Conservation (phyloP, 768 basidiomycete species). For the Lactarius hatsudake region DNA sequence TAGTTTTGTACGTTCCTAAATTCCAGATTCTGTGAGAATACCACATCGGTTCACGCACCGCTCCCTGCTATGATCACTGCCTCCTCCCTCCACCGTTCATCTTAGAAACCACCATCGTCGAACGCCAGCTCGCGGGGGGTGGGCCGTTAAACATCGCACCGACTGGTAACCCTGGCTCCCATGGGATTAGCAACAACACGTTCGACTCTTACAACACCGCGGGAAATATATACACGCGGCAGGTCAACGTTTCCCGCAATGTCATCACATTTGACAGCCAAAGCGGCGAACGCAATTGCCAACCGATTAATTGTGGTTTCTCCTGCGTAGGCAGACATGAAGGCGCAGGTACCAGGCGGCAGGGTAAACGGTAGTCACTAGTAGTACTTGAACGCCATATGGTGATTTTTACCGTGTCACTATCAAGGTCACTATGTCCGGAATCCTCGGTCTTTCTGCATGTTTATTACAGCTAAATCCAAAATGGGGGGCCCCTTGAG, state of each 20-base stretch:
- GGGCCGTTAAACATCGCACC: slow-evolving; percentile 41
- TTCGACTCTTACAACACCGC: slow-evolving; percentile 57
- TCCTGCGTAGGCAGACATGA: slow-evolving; percentile 13
- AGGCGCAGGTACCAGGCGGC: slow-evolving; percentile 40
- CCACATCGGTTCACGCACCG: slow-evolving; percentile 52
- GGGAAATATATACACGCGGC: slow-evolving; percentile 35
- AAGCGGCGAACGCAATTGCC: slow-evolving; percentile 38
- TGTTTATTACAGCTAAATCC: too few relatives aligned
- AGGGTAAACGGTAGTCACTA: slow-evolving; percentile 8
- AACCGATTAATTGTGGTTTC: not conserved
- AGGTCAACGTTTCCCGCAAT: slow-evolving; percentile 59
- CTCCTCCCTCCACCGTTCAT: slow-evolving; percentile 58
- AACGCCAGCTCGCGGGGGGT: slow-evolving; percentile 62
- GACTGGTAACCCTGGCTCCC: slow-evolving; percentile 50
- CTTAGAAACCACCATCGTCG: slow-evolving; percentile 52
- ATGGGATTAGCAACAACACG: slow-evolving; percentile 67
- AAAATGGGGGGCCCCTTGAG: too few relatives aligned
- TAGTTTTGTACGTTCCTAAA: slow-evolving; percentile 44
- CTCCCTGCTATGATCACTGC: slow-evolving; percentile 60
- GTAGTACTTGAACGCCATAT: not conserved
- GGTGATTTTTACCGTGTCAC: slow-evolving; percentile 22
- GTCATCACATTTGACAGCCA: slow-evolving; percentile 59
- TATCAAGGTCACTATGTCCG: too few relatives aligned
- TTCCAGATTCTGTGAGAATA: slow-evolving; percentile 57
- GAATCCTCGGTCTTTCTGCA: not conserved